These are phyloP conservation scores for Bruguiera sexangula DNA, from an alignment of 345 rosid genomes.

Conservation along the genomic window DNA sequence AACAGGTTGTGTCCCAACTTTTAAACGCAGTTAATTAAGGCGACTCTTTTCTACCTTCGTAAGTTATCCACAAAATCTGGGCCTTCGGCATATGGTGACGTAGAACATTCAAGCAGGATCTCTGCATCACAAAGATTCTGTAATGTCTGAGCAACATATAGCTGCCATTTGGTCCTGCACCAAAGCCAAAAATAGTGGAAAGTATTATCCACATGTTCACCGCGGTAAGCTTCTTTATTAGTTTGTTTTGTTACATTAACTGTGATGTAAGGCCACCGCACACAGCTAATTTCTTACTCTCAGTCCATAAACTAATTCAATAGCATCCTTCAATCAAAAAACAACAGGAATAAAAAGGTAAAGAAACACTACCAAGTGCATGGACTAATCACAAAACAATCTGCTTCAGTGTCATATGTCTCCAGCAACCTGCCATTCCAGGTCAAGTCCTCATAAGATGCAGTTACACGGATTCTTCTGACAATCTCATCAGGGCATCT, in stretches of 20 bases:
- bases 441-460: conserved; percentile 49
- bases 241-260: neutral
- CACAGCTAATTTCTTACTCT: neutral
- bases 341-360: neutral
- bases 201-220: neutral
- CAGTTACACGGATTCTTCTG: conserved; percentile 60
- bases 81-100: conserved; percentile 83
- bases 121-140: conserved; percentile 51
- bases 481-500: conserved; percentile 87
- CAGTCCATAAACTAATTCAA: neutral
- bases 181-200: conserved; percentile 2
- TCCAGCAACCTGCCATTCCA: conserved; percentile 77
- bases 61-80: conserved; percentile 70
- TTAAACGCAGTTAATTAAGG: neutral
- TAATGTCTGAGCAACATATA: conserved; percentile 30
- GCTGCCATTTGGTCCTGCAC: conserved; percentile 51
- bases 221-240: too few species aligned
- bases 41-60: conserved; percentile 38
- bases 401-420: conserved; percentile 69
- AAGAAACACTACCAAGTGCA: conserved; percentile 54
- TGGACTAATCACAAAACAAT: conserved; percentile 65
- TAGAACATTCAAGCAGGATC: conserved; percentile 56
- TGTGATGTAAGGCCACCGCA: neutral
- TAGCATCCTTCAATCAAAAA: neutral
- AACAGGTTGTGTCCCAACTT: too few species aligned